These are phyloP conservation scores for Sugiyamaella neomexicana DNA, from an alignment of 1,139 yeast species.

Conservation along the genomic window DNA sequence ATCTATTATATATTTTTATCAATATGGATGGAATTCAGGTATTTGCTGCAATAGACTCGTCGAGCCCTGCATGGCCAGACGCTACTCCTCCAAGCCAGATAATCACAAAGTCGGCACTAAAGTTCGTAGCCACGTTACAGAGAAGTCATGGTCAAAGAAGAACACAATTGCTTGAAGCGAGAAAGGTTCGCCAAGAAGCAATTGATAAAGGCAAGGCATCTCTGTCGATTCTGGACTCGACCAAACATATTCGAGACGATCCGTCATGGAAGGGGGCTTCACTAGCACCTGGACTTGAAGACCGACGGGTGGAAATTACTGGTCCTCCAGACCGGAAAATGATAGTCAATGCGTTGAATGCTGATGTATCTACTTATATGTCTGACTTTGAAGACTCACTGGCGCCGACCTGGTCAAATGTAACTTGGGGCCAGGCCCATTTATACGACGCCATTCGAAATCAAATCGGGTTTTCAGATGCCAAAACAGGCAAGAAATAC, in stretches of 20 bases:
- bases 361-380: slow-evolving; percentile 90
- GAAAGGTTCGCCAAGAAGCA: slow-evolving; percentile 57
- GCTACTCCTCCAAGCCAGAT: slow-evolving; percentile 39
- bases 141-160: slow-evolving; percentile 64
- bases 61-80: slow-evolving; percentile 12
- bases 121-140: slow-evolving; percentile 69
- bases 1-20: neutral
- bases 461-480: slow-evolving; percentile 64
- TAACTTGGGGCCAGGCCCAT: slow-evolving; percentile 88
- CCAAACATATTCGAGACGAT: slow-evolving; percentile 65
- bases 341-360: slow-evolving; percentile 90
- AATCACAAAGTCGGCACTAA: slow-evolving; percentile 65
- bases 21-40: slow-evolving; percentile 18
- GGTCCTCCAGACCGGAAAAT: slow-evolving; percentile 80
- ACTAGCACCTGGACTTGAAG: slow-evolving; percentile 63
- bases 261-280: slow-evolving; percentile 76
- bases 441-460: slow-evolving; percentile 82
- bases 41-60: slow-evolving; percentile 11
- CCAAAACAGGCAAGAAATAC: slow-evolving; percentile 55
- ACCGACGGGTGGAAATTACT: slow-evolving; percentile 42
- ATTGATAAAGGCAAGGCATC: slow-evolving; percentile 69
- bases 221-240: slow-evolving; percentile 65
- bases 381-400: slow-evolving; percentile 94
- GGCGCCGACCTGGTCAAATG: slow-evolving; percentile 92
- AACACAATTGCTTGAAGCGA: slow-evolving; percentile 56